phyloP scores from a whole-genome alignment of 2,329 filamentous ascomycete species.

The Rhynchosporium graminicola region DNA sequence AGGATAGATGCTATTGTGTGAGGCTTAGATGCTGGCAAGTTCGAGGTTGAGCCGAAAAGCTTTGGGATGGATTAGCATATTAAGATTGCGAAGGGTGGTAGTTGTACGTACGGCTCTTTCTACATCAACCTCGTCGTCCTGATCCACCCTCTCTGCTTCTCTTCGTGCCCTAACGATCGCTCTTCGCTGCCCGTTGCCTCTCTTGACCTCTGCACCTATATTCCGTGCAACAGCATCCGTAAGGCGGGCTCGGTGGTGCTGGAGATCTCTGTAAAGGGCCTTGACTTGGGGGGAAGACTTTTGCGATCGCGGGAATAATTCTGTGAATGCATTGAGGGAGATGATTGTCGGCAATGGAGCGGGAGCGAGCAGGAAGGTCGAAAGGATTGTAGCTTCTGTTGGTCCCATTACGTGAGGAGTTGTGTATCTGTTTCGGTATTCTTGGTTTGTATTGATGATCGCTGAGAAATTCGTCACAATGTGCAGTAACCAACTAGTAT shows the following conservation, averaged over 20 bases:
- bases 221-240: conserved; percentile 67
- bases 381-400: conserved; percentile 73
- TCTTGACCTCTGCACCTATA: conserved; percentile 64
- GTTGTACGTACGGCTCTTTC: conserved; percentile 52
- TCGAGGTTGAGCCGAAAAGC: conserved; percentile 57
- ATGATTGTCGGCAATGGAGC: conserved; percentile 73
- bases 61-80: conserved; percentile 41
- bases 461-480: background rate
- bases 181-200: conserved; percentile 58
- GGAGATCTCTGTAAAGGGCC: conserved; percentile 74
- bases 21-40: conserved; percentile 48
- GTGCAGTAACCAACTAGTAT: background rate
- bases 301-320: conserved; percentile 67
- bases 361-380: conserved; percentile 76
- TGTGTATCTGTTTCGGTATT: too few relatives aligned
- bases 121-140: conserved; percentile 65
- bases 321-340: conserved; percentile 72
- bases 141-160: conserved; percentile 54
- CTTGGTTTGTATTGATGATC: background rate
- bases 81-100: background rate
- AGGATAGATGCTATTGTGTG: conserved; percentile 68
- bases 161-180: conserved; percentile 57
- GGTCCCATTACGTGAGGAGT: conserved; percentile 28
- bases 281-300: conserved; percentile 38
- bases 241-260: conserved; percentile 68